These are phyloP conservation scores for Cynanchum wilfordii DNA, from an alignment of 257 asterid species.

Conservation along the genomic window DNA sequence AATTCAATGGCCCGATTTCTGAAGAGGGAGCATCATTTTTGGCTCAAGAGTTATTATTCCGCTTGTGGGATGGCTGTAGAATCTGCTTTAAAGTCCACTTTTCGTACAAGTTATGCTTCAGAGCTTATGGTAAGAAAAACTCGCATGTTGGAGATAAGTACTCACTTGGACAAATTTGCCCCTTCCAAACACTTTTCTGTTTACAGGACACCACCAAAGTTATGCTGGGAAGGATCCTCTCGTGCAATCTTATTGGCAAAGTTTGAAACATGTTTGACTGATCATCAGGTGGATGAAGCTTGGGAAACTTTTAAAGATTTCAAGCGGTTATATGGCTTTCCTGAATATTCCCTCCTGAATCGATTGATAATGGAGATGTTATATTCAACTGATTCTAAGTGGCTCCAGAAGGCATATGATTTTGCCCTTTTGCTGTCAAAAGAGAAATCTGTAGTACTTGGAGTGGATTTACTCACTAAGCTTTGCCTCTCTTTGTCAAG, in stretches of 20 bases:
- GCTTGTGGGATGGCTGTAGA: background rate
- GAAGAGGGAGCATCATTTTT: conserved; percentile 10
- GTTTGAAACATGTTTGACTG: conserved; percentile 55
- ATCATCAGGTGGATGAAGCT: conserved; percentile 55
- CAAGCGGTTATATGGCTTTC: conserved; percentile 59
- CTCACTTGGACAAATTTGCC: conserved; percentile 8
- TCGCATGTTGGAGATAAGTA: conserved; percentile 13
- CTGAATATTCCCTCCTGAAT: conserved; percentile 39
- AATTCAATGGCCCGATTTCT: conserved; percentile 6
- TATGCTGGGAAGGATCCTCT: conserved; percentile 34
- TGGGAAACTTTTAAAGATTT: conserved; percentile 61
- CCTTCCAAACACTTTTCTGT: conserved; percentile 24
- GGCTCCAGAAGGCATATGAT: conserved; percentile 57
- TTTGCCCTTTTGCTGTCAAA: conserved; percentile 43
- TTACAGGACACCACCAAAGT: conserved; percentile 26
- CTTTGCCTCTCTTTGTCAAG: conserved; percentile 60
- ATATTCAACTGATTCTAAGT: conserved; percentile 52
- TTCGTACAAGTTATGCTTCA: conserved; percentile 19
- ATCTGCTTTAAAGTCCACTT: conserved; percentile 21
- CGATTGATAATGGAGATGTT: conserved; percentile 53
- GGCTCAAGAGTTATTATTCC: conserved; percentile 14
- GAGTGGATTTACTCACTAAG: conserved; percentile 47
- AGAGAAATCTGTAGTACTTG: conserved; percentile 47
- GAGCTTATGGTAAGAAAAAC: conserved; percentile 5
- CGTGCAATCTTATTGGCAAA: conserved; percentile 40